Evolutionary conservation across 257 asterid genomes (phyloP).

Genomic region (Solanum peruvianum): DNA sequence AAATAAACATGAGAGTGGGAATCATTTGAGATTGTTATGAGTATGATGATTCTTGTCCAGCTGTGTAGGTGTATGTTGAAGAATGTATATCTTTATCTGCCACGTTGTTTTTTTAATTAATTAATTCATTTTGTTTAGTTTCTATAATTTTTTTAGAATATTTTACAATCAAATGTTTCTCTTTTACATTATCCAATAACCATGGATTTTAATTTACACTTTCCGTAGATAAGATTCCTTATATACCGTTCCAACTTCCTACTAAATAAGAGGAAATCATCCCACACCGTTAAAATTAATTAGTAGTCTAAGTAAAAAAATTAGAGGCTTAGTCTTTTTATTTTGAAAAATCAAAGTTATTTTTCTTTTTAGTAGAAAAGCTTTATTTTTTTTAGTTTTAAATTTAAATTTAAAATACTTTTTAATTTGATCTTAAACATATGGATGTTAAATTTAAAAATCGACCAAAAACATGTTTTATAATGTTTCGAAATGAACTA

Average conservation of each 20-base stretch:
- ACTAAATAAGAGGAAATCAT: background rate
- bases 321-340: too few species aligned
- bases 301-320: accelerated
- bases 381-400: too few species aligned
- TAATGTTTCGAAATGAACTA: too few species aligned
- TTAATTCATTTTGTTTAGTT: background rate
- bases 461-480: too few species aligned
- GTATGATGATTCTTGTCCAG: background rate
- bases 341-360: accelerated
- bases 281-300: too few species aligned
- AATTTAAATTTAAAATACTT: too few species aligned
- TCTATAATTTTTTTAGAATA: background rate
- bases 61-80: background rate
- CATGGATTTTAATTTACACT: background rate
- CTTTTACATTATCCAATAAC: background rate
- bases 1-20: background rate
- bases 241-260: background rate
- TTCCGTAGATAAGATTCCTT: background rate
- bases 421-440: too few species aligned
- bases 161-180: background rate
- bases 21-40: background rate
- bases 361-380: too few species aligned
- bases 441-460: too few species aligned
- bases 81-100: background rate
- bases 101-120: background rate